Evolutionary conservation across 768 basidiomycete genomes (phyloP).

Genomic region (Hortiboletus flavorubellus): DNA sequence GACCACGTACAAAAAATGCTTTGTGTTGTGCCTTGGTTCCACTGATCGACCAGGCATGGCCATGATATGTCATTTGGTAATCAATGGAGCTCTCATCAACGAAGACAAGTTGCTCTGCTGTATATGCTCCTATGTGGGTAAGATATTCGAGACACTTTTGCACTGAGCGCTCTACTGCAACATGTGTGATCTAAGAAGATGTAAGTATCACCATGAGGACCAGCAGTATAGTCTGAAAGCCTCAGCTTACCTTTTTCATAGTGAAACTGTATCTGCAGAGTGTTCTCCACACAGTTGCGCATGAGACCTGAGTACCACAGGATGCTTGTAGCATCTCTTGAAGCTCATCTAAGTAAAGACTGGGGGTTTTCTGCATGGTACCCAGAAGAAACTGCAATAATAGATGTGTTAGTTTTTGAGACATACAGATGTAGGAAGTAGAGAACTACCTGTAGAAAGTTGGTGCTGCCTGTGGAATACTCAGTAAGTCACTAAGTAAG

Average conservation of each 20-base stretch:
- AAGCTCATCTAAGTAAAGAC: not conserved
- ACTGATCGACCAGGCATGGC: not conserved
- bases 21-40: not conserved
- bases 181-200: too few relatives aligned
- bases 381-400: not conserved
- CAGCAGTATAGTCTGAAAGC: too few relatives aligned
- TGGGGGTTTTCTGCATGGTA: not conserved
- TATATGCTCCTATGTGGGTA: too few relatives aligned
- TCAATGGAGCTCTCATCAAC: not conserved
- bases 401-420: too few relatives aligned
- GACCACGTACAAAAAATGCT: not conserved
- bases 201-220: too few relatives aligned
- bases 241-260: not conserved
- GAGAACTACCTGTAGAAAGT: too few relatives aligned
- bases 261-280: not conserved
- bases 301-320: not conserved
- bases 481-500: too few relatives aligned
- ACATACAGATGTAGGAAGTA: too few relatives aligned
- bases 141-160: too few relatives aligned
- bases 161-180: too few relatives aligned
- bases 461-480: too few relatives aligned
- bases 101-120: not conserved
- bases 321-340: not conserved
- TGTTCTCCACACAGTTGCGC: not conserved
- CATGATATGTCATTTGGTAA: not conserved